Evolutionary conservation across 2,329 filamentous ascomycete species (phyloP).

Genomic region (Hysterium pulicare): DNA sequence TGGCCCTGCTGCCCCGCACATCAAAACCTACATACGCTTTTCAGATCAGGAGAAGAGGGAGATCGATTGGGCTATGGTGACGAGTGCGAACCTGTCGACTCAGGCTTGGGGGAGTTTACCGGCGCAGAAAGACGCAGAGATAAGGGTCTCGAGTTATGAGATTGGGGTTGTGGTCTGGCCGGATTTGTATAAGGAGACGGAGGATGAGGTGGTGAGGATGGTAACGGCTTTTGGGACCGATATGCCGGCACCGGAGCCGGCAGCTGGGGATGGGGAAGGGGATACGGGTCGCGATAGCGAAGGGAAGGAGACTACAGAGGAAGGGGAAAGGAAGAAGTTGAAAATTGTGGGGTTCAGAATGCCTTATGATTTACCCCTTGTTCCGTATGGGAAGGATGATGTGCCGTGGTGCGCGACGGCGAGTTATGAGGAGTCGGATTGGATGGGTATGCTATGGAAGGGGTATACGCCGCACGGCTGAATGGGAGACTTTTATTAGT

Average conservation of each 20-base stretch:
- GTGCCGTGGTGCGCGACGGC: constrained; percentile 73
- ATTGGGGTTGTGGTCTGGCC: constrained; percentile 84
- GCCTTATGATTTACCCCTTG: constrained; percentile 77
- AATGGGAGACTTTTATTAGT: too few species aligned
- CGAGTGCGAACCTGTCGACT: constrained; percentile 86
- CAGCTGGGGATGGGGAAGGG: constrained; percentile 16
- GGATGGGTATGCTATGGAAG: constrained; percentile 47
- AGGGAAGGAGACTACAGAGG: too few species aligned
- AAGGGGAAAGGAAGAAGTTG: too few species aligned
- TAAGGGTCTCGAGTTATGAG: constrained; percentile 78
- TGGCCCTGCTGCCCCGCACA: constrained; percentile 73
- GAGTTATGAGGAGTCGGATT: constrained; percentile 60
- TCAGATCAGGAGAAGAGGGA: constrained; percentile 33
- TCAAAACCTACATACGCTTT: constrained; percentile 83
- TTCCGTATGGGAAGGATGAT: constrained; percentile 60
- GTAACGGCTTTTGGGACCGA: constrained; percentile 65
- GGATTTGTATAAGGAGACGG: constrained; percentile 42
- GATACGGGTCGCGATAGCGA: constrained; percentile 16
- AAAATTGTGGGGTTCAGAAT: constrained; percentile 69
- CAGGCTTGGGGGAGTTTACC: constrained; percentile 78
- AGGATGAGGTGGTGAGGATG: constrained; percentile 50
- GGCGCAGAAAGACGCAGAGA: constrained; percentile 55
- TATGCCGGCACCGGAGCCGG: too few species aligned
- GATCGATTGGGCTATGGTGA: constrained; percentile 82
- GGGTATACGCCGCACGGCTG: too few species aligned